A percentile compares a stretch with the other conserved stretches of the same genome.
phyloP scores from a whole-genome alignment of 306 rosid genomes.

The Lathyrus oleraceus region DNA sequence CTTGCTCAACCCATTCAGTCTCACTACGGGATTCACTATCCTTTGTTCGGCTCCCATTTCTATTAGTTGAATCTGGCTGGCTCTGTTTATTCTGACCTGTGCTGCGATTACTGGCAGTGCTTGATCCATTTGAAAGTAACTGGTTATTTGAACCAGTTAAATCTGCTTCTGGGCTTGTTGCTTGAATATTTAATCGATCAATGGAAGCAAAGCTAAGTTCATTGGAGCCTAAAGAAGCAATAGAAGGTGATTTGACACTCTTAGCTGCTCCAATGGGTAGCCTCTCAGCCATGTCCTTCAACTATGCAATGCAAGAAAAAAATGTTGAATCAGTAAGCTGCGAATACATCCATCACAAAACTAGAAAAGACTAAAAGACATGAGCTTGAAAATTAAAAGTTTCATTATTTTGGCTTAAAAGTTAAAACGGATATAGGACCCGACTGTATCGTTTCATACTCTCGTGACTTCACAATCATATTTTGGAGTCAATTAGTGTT shows the following conservation, averaged over 20 bases:
- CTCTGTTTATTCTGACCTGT: conserved; percentile 65
- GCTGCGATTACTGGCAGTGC: conserved; percentile 55
- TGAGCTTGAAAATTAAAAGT: conserved; percentile 21
- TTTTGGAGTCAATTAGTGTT: conserved; percentile 8
- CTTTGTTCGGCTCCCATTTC: conserved; percentile 80
- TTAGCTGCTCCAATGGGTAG: conserved; percentile 87
- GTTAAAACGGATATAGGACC: conserved; percentile 16
- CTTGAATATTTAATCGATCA: conserved; percentile 66
- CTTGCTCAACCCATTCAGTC: conserved; percentile 98
- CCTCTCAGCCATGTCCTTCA: conserved; percentile 98
- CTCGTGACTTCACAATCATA: neutral
- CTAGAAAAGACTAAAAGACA: conserved; percentile 7
- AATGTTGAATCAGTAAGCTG: conserved; percentile 29
- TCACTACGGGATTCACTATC: conserved; percentile 76
- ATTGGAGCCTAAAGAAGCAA: conserved; percentile 66
- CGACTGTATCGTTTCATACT: neutral
- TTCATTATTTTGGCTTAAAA: conserved; percentile 11
- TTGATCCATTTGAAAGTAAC: conserved; percentile 70
- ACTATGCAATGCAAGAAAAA: conserved; percentile 50
- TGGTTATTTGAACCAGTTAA: conserved; percentile 65
- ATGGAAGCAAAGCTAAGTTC: conserved; percentile 57
- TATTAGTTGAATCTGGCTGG: conserved; percentile 61
- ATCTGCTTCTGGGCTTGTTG: conserved; percentile 63
- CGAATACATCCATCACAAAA: conserved; percentile 19
- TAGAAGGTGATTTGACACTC: conserved; percentile 71